Evolutionary conservation across 176 grass and related monocot genomes (phyloP).

Genomic region (Aegilops speltoides): DNA sequence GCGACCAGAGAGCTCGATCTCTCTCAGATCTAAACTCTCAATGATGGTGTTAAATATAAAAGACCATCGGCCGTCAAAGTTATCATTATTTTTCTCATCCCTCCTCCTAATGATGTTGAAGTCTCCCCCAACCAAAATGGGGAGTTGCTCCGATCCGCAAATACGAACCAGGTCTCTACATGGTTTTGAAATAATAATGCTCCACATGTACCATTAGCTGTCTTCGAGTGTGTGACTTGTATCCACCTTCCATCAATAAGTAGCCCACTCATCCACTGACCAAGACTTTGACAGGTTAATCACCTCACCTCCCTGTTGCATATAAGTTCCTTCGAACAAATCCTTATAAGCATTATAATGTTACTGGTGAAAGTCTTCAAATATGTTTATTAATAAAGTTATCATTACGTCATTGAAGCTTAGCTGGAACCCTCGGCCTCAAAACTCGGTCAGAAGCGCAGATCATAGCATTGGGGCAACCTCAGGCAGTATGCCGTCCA

Average conservation of each 20-base stretch:
- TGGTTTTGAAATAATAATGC: not conserved
- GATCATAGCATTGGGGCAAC: not conserved
- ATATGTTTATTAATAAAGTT: not conserved
- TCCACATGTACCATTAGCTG: constrained; percentile 11
- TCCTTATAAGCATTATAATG: not conserved
- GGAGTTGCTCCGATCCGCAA: no score
- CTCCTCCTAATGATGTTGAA: no score
- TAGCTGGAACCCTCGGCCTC: constrained; percentile 26
- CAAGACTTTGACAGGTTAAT: constrained; percentile 9
- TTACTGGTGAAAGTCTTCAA: not conserved
- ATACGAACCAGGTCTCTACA: no score
- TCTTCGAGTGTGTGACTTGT: not conserved
- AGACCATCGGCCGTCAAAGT: no score
- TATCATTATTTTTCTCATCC: no score
- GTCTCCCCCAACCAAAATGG: no score
- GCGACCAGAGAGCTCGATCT: no score
- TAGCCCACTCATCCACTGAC: not conserved
- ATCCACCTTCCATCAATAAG: constrained; percentile 1
- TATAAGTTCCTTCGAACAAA: not conserved
- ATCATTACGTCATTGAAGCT: not conserved
- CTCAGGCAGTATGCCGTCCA: not conserved
- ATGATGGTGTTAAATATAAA: no score
- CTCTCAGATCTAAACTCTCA: no score
- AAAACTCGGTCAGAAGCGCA: constrained; percentile 17
- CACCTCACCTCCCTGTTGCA: not conserved